These are phyloP conservation scores for Amauroascus verrucosus DNA, from an alignment of 2,329 filamentous ascomycete genomes.

Conservation along the genomic window DNA sequence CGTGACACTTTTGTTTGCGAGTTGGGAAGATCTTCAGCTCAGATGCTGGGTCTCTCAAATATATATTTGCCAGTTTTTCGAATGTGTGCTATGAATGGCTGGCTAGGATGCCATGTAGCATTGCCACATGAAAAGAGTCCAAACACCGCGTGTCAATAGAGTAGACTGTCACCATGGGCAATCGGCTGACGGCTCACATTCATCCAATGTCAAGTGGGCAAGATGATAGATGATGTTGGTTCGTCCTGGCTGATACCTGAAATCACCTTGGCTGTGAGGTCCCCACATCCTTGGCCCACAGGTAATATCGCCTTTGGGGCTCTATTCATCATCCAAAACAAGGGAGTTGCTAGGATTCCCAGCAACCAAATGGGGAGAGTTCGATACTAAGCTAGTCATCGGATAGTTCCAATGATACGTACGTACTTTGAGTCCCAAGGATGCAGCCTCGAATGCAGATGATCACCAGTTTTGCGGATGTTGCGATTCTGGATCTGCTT, in stretches of 20 bases:
- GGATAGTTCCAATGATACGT: not conserved
- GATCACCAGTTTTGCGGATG: not conserved
- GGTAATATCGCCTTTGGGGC: not conserved
- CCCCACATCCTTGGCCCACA: not conserved
- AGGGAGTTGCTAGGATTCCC: not conserved
- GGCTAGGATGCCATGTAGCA: not conserved
- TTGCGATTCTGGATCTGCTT: not conserved
- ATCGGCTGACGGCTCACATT: not conserved
- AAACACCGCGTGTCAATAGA: not conserved
- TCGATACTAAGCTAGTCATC: not conserved
- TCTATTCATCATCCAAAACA: not conserved
- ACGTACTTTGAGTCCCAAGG: not conserved
- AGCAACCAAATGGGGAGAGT: not conserved
- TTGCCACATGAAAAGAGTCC: not conserved
- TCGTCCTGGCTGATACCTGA: not conserved
- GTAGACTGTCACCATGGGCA: not conserved
- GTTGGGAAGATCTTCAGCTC: slow-evolving; percentile 1
- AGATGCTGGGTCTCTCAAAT: not conserved
- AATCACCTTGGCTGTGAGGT: not conserved
- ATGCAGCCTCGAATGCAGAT: not conserved
- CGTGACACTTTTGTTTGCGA: not conserved
- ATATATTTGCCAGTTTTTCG: not conserved
- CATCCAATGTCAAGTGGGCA: not conserved
- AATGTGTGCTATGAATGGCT: not conserved
- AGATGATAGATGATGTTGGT: not conserved